Evolutionary conservation across 208 protist genomes (phyloP).

Genomic region (Zelonia costaricensis): DNA sequence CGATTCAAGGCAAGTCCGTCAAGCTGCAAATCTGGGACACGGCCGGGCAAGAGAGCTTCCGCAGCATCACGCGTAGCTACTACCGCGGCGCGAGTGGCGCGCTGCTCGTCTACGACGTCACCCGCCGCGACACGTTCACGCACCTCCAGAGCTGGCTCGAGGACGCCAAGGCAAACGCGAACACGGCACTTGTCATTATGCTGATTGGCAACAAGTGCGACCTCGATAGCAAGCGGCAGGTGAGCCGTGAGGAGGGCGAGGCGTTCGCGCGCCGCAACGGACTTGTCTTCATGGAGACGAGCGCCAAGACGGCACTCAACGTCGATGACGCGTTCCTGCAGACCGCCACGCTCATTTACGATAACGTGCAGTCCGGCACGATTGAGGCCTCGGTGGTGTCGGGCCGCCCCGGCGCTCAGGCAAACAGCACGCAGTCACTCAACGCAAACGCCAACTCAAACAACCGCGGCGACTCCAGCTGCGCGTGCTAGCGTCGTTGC

Average conservation of each 20-base stretch:
- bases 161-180: conserved; percentile 96
- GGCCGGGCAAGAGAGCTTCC: conserved; percentile 97
- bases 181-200: conserved; percentile 98
- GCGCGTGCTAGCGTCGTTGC: conserved; percentile 7
- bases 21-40: conserved; percentile 99
- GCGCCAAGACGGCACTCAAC: conserved; percentile 97
- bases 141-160: conserved; percentile 98
- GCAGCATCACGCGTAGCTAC: conserved; percentile 99
- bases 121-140: conserved; percentile 96
- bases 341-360: conserved; percentile 95
- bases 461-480: conserved; percentile 4
- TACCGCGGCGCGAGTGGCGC: conserved; percentile 98
- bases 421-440: conserved; percentile 5
- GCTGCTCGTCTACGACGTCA: conserved; percentile 99
- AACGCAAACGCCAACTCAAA: conserved; percentile 6
- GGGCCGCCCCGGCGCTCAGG: conserved; percentile 35
- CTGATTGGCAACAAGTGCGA: conserved; percentile 99
- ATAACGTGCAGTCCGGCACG: conserved; percentile 94
- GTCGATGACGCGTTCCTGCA: conserved; percentile 97
- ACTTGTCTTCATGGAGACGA: conserved; percentile 98
- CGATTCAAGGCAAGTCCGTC: conserved; percentile 95
- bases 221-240: conserved; percentile 92
- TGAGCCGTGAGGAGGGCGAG: conserved; percentile 95
- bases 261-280: conserved; percentile 95
- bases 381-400: conserved; percentile 88